phyloP scores from a whole-genome alignment of 176 grass and related monocot species.

The Hyparrhenia diplandra region DNA sequence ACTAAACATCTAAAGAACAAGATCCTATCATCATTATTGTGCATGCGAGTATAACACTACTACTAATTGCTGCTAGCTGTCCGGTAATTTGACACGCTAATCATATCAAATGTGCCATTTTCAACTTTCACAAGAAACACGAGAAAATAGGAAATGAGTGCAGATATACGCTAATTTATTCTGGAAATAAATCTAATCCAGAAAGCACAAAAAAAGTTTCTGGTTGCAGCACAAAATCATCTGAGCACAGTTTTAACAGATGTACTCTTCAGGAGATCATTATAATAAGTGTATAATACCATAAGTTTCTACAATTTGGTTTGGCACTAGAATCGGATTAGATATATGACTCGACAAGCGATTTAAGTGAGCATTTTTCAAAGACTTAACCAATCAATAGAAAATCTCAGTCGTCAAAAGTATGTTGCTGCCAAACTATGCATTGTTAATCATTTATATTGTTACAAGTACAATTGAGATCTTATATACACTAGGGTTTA shows the following conservation, averaged over 20 bases:
- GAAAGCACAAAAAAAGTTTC: not conserved
- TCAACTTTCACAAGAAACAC: not conserved
- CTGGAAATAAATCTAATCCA: not conserved
- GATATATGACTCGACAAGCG: not conserved
- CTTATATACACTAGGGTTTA: not conserved
- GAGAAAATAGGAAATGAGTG: not conserved
- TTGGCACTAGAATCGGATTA: not conserved
- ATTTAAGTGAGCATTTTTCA: not conserved
- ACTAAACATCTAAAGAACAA: not conserved
- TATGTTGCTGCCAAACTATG: not conserved
- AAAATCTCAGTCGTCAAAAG: not conserved
- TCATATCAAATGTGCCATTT: not conserved
- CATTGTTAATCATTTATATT: not conserved
- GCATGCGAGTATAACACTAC: no score
- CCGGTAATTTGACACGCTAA: not conserved
- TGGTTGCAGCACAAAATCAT: not conserved
- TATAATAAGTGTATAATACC: no score
- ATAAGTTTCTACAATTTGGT: not conserved
- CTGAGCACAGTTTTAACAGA: no score
- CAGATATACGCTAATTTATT: not conserved
- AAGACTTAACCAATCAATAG: not conserved
- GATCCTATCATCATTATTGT: not conserved
- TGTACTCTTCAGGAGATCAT: no score
- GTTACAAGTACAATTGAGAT: not conserved
- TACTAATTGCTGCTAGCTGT: not conserved